phyloP scores from a whole-genome alignment of 495 filamentous ascomycete genomes.

The Pyrenopolyporus hunteri region DNA sequence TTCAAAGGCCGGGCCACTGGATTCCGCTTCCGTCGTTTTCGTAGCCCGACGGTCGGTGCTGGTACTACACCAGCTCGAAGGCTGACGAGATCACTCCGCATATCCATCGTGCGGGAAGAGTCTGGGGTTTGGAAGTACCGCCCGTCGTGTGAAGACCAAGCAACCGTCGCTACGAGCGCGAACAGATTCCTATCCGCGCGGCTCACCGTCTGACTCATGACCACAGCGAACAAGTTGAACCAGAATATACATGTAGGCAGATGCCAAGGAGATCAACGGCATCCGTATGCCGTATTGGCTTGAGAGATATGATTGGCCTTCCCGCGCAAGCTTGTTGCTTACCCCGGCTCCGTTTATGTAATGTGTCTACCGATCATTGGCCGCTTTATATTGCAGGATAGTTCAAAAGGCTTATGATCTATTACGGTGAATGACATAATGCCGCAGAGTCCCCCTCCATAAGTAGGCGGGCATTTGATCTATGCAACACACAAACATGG shows the following conservation, averaged over 20 bases:
- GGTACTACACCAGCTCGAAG: not conserved
- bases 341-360: slow-evolving; percentile 22
- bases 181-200: not conserved
- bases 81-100: not conserved
- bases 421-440: not conserved
- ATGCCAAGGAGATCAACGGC: slow-evolving; percentile 20
- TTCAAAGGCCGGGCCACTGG: not conserved
- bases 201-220: slow-evolving; percentile 26
- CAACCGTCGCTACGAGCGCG: not conserved
- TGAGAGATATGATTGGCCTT: slow-evolving; percentile 21
- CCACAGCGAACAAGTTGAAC: not conserved
- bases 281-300: not conserved
- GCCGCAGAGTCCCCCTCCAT: not conserved
- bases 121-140: not conserved
- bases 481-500: not conserved
- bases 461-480: too few species aligned
- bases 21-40: not conserved
- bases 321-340: slow-evolving; percentile 9
- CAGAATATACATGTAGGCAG: slow-evolving; percentile 1
- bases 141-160: not conserved
- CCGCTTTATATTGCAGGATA: slow-evolving; percentile 8
- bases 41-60: not conserved
- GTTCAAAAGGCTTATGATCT: not conserved
- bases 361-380: slow-evolving; percentile 29
- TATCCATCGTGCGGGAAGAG: not conserved